phyloP scores from a whole-genome alignment of 2,329 filamentous ascomycete genomes.

The Fusarium ambrosium region DNA sequence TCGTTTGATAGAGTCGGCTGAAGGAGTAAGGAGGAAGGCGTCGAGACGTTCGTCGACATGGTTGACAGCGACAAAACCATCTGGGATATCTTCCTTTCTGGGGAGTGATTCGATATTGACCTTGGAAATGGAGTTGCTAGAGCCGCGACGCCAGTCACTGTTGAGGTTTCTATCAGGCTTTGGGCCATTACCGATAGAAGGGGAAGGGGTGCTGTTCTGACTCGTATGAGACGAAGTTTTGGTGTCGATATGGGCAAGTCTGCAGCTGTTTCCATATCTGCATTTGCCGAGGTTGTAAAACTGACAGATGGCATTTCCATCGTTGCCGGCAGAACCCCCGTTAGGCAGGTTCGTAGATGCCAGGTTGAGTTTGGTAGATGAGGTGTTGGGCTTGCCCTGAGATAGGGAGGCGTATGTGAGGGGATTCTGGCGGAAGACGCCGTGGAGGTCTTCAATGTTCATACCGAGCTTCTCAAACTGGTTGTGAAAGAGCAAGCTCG shows the following conservation, averaged over 20 bases:
- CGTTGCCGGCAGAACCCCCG: constrained; percentile 8
- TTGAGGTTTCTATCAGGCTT: constrained; percentile 18
- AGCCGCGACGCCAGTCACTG: constrained; percentile 14
- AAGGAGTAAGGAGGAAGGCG: constrained; percentile 20
- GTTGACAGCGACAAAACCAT: constrained; percentile 35
- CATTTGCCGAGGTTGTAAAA: constrained; percentile 43
- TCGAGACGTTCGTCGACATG: constrained; percentile 35
- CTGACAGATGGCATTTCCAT: constrained; percentile 26
- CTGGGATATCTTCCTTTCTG: constrained; percentile 26
- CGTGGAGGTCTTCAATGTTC: constrained; percentile 63
- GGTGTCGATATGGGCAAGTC: constrained; percentile 24
- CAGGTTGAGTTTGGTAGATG: neutral
- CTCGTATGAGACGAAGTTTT: constrained; percentile 19
- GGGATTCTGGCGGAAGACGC: constrained; percentile 63
- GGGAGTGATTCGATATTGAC: constrained; percentile 31
- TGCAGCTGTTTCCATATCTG: constrained; percentile 41
- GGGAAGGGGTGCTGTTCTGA: constrained; percentile 27
- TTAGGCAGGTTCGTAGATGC: constrained; percentile 8
- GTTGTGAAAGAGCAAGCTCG: constrained; percentile 62
- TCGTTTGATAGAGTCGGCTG: constrained; percentile 16
- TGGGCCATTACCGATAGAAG: constrained; percentile 12
- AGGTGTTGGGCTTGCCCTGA: constrained; percentile 9
- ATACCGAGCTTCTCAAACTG: constrained; percentile 67
- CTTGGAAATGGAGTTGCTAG: neutral
- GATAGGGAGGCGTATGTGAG: constrained; percentile 38